Percentiles rank a stretch among this genome's conserved stretches.
Conservation (phyloP, 768 basidiomycete species). For the Arthromyces matolae region DNA sequence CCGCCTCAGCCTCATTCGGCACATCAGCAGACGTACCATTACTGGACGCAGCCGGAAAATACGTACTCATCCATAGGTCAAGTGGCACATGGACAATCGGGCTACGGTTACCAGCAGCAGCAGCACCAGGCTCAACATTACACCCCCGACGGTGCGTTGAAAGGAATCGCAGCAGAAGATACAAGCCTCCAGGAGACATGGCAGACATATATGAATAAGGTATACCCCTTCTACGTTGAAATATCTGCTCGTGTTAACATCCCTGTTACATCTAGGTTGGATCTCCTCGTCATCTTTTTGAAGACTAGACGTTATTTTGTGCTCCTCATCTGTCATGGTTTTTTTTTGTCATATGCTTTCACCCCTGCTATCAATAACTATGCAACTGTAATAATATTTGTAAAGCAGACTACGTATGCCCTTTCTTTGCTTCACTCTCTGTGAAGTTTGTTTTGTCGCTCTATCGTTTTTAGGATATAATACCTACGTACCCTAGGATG, state of each 20-base stretch:
- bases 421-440: not conserved
- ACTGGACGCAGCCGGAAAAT: conserved; percentile 25
- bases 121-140: conserved; percentile 44
- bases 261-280: conserved; percentile 4
- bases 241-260: no score
- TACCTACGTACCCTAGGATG: no score
- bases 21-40: conserved; percentile 20
- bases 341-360: no score
- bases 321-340: not conserved
- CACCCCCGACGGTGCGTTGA: conserved; percentile 42
- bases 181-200: conserved; percentile 63
- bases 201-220: conserved; percentile 63
- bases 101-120: conserved; percentile 18
- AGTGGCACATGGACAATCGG: conserved; percentile 15
- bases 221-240: conserved; percentile 22
- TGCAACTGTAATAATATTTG: not conserved
- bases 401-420: not conserved
- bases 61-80: conserved; percentile 20
- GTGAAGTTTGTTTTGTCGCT: not conserved
- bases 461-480: no score
- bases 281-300: conserved; percentile 12
- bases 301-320: conserved; percentile 5
- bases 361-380: not conserved
- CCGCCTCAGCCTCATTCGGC: not conserved
- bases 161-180: conserved; percentile 51